Percentiles rank a stretch among this genome's conserved stretches.
phyloP scores from a whole-genome alignment of 2,329 filamentous ascomycete species.

The Fusarium sp. region DNA sequence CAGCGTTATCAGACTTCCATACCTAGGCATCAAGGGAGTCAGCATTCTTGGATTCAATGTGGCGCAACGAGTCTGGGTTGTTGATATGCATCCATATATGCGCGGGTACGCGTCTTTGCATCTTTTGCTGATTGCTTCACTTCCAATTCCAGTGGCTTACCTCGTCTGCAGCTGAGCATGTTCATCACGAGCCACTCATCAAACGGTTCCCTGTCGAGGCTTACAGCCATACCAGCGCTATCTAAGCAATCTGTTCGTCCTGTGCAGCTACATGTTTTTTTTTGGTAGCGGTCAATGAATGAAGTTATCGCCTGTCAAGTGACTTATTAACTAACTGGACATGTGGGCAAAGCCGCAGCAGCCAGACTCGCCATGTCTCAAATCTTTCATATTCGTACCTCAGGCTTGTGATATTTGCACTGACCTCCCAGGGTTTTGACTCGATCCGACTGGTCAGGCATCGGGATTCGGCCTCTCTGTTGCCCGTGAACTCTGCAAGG shows the following conservation, averaged over 20 bases:
- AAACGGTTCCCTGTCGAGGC: neutral
- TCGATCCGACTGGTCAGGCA: conserved; percentile 36
- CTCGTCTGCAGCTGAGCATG: conserved; percentile 13
- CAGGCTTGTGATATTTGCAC: conserved; percentile 27
- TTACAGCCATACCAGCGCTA: conserved; percentile 2
- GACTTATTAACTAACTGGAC: conserved; percentile 15
- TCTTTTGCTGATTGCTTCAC: conserved; percentile 31
- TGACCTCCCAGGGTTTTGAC: conserved; percentile 25
- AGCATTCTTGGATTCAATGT: conserved; percentile 31
- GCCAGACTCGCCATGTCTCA: conserved; percentile 35
- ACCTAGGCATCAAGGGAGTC: conserved; percentile 16
- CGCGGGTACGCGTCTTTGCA: conserved; percentile 26
- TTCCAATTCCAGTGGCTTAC: conserved; percentile 38
- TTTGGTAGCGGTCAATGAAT: conserved; percentile 5
- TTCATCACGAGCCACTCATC: conserved; percentile 32
- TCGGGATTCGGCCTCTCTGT: conserved; percentile 24
- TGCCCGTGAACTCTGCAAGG: conserved; percentile 21
- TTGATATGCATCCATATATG: conserved; percentile 2
- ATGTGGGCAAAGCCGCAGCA: conserved; percentile 21
- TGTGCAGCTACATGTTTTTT: no score
- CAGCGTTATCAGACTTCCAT: conserved; percentile 3
- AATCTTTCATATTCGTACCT: conserved; percentile 19
- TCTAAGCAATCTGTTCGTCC: neutral
- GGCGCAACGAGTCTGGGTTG: conserved; percentile 17
- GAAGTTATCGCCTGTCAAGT: conserved; percentile 2